Conservation (phyloP, 2,329 filamentous ascomycete species). For the Fusarium sp. region DNA sequence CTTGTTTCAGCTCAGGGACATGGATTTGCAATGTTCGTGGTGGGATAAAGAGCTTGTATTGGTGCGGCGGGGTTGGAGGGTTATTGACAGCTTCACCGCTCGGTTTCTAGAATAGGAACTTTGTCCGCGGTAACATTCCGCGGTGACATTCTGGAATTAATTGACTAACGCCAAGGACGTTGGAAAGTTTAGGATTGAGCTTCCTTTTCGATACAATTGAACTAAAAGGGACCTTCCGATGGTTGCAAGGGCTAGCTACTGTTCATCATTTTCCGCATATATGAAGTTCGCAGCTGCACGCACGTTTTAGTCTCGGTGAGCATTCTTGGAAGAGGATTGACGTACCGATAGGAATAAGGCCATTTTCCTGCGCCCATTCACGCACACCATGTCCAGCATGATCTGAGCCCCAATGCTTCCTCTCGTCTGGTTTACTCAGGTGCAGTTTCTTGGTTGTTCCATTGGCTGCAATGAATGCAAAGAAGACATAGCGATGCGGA, state of each 20-base stretch:
- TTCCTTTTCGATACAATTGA: slow-evolving; percentile 16
- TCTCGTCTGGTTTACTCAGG: slow-evolving; percentile 25
- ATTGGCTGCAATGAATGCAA: slow-evolving; percentile 37
- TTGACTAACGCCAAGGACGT: slow-evolving; percentile 4
- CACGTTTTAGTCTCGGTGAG: neutral
- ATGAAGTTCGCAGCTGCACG: slow-evolving; percentile 42
- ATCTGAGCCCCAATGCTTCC: slow-evolving; percentile 40
- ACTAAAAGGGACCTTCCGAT: too few relatives aligned
- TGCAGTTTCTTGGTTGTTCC: slow-evolving; percentile 35
- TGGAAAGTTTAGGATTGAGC: neutral
- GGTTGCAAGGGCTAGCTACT: too few relatives aligned
- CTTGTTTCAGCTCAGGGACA: slow-evolving; percentile 18
- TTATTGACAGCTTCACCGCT: neutral
- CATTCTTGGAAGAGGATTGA: neutral
- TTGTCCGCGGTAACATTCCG: slow-evolving; percentile 13
- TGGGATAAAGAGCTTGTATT: slow-evolving; percentile 17
- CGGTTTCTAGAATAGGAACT: slow-evolving; percentile 21
- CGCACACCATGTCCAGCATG: slow-evolving; percentile 33
- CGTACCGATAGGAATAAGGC: slow-evolving; percentile 42
- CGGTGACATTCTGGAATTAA: slow-evolving; percentile 3
- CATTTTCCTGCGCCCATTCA: slow-evolving; percentile 39
- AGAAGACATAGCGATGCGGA: slow-evolving; percentile 44
- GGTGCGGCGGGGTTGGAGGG: slow-evolving; percentile 39
- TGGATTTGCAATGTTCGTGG: slow-evolving; percentile 31
- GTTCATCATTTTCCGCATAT: slow-evolving; percentile 40